phyloP scores from a whole-genome alignment of 306 rosid genomes.

The Potentilla sterilis region DNA sequence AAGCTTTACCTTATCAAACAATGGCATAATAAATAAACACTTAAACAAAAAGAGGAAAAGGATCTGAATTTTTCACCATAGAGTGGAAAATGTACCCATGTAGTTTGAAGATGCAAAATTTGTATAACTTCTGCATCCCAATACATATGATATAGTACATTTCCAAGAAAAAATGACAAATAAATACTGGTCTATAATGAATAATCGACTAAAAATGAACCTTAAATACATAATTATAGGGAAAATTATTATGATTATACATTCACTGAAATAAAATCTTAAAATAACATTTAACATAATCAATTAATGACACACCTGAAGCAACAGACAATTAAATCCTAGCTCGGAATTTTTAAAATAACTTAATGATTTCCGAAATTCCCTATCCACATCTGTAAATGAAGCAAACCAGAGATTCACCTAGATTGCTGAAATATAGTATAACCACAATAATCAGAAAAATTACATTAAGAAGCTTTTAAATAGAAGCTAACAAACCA shows the following conservation, averaged over 20 bases:
- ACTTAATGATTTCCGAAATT: background rate
- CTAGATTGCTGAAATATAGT: background rate
- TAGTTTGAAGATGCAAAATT: background rate
- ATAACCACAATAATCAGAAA: background rate
- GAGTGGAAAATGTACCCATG: background rate
- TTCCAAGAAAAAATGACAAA: no score
- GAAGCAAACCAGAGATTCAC: background rate
- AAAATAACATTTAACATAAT: background rate
- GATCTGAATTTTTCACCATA: background rate
- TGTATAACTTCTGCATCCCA: background rate
- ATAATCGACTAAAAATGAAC: background rate
- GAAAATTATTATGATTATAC: background rate
- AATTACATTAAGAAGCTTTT: background rate
- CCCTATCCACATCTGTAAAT: background rate
- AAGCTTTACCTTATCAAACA: background rate
- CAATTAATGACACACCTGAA: constrained; percentile 1
- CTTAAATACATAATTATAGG: background rate
- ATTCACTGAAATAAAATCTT: background rate
- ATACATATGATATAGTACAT: background rate
- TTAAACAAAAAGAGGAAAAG: background rate
- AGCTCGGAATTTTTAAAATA: background rate
- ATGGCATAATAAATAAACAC: background rate
- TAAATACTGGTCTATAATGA: background rate
- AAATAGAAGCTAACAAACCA: background rate
- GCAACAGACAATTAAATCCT: constrained; percentile 4